Base-by-base conservation (phyloP, 345 rosid species). In the Cardamine occulta region DNA sequence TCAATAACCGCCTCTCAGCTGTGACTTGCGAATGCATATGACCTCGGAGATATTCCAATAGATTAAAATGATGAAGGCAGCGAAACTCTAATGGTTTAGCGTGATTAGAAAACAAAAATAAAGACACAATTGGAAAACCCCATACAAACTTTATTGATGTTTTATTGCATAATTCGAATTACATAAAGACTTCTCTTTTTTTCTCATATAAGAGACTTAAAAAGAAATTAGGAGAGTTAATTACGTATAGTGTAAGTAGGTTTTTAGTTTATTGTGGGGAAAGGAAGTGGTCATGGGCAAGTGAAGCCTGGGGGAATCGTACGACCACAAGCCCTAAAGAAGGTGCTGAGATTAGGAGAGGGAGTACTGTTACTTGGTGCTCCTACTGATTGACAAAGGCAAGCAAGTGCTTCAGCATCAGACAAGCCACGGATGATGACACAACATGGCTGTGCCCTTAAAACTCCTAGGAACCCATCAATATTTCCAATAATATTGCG, bases 311-410 rank as follows among this genome's bases (percentile, higher is more conserved):
- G 70, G 10, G 77, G 63, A 63, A 40, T 11, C 3, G 4, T 63
- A 24, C 70, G 63, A 31, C 77, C 63, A 53, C 77, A 73, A 40
- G 29, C 4, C 55, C 14, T 73, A n/a, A 1, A 24, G n/a, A 73
- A 55, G 17, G 32, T 29, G 13, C 13, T 42, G 45, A 73, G 54
- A 53, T 63, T 73, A 19, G 45, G 55, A 53, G 63, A 42, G 12
- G 45, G 55, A 29, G 63, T 63, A 2, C 31, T 28, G 31, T 1
- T 5, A 19, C 28, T 4, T 73, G 70, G 70, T 54, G 63, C 77
- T 63, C 77, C 42, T 31, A 44, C 63, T 13, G 77, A 63, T 51
- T 73, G 47, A 26, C 79, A 74, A 9, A 74, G 49, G 24, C 79
- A 74, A 58, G 52, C 40, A 48, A 57, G 52, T 66, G 79, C 79